phyloP scores from a whole-genome alignment of 2,329 filamentous ascomycete species.

The Dactylellina leptospora region DNA sequence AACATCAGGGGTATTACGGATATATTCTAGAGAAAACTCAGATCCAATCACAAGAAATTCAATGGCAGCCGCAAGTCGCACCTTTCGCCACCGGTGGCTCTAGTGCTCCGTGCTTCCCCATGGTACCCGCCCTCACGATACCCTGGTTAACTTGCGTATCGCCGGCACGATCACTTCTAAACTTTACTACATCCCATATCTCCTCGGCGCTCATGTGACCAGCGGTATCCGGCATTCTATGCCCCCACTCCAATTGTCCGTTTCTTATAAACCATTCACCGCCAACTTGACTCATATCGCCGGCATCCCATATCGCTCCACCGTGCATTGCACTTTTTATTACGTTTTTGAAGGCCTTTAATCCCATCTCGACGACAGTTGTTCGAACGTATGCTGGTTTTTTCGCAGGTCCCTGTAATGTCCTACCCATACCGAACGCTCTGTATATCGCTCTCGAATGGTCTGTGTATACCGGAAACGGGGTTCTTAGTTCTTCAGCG shows the following conservation, averaged over 20 bases:
- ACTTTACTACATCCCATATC: slow-evolving; percentile 51
- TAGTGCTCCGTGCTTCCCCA: slow-evolving; percentile 42
- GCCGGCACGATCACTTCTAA: slow-evolving; percentile 22
- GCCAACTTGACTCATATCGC: slow-evolving; percentile 50
- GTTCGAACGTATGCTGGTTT: slow-evolving; percentile 48
- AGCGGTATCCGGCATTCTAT: slow-evolving; percentile 48
- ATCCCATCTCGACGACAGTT: slow-evolving; percentile 41
- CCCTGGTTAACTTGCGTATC: slow-evolving; percentile 25
- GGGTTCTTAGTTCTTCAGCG: slow-evolving; percentile 30
- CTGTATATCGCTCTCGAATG: slow-evolving; percentile 42
- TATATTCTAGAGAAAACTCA: neutral
- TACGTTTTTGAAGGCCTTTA: slow-evolving; percentile 46
- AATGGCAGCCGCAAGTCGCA: slow-evolving; percentile 30
- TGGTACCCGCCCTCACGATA: slow-evolving; percentile 37
- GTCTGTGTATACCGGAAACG: slow-evolving; percentile 45
- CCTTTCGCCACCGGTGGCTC: slow-evolving; percentile 13
- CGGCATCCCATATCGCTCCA: slow-evolving; percentile 40
- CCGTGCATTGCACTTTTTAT: slow-evolving; percentile 38
- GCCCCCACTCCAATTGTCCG: slow-evolving; percentile 42
- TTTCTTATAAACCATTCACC: slow-evolving; percentile 49
- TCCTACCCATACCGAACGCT: slow-evolving; percentile 41
- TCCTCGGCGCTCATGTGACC: slow-evolving; percentile 50
- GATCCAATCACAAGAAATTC: slow-evolving; percentile 20
- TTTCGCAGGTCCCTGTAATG: slow-evolving; percentile 36
- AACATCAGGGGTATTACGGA: neutral